A percentile compares a stretch with the other conserved stretches of the same genome.
phyloP scores from a whole-genome alignment of 2,329 filamentous ascomycete species.

The Emergomyces pasteurianus region DNA sequence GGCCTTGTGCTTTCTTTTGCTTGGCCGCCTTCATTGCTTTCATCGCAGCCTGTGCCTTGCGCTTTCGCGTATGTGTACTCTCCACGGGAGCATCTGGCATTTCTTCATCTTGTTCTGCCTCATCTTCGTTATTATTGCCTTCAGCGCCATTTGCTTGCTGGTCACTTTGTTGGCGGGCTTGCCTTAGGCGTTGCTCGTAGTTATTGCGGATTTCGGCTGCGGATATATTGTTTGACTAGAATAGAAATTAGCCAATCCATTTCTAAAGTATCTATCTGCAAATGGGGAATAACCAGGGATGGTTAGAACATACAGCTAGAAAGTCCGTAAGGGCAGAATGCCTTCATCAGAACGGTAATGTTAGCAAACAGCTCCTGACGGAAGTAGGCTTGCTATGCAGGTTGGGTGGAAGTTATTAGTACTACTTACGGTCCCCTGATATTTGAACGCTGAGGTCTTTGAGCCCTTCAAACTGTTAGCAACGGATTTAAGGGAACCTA shows the following conservation, averaged over 20 bases:
- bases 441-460: background rate
- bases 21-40: constrained; percentile 40
- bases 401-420: background rate
- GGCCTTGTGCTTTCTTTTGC: constrained; percentile 27
- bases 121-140: constrained; percentile 17
- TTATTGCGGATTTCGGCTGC: constrained; percentile 51
- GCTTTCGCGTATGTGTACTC: constrained; percentile 44
- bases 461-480: constrained; percentile 1
- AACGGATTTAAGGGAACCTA: background rate
- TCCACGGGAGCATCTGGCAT: constrained; percentile 32
- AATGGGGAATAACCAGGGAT: background rate
- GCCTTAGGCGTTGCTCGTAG: constrained; percentile 41
- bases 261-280: background rate
- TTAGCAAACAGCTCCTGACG: background rate
- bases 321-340: constrained; percentile 59
- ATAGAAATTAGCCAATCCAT: constrained; percentile 1
- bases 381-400: background rate
- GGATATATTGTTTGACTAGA: constrained; percentile 52
- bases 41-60: constrained; percentile 36
- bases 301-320: constrained; percentile 42
- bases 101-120: constrained; percentile 23
- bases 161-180: constrained; percentile 32
- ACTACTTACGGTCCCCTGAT: constrained; percentile 31
- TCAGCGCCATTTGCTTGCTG: background rate
- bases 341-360: constrained; percentile 20